phyloP scores from a whole-genome alignment of 192 early-diverging fungal genomes.

The Umbelopsis ramanniana region DNA sequence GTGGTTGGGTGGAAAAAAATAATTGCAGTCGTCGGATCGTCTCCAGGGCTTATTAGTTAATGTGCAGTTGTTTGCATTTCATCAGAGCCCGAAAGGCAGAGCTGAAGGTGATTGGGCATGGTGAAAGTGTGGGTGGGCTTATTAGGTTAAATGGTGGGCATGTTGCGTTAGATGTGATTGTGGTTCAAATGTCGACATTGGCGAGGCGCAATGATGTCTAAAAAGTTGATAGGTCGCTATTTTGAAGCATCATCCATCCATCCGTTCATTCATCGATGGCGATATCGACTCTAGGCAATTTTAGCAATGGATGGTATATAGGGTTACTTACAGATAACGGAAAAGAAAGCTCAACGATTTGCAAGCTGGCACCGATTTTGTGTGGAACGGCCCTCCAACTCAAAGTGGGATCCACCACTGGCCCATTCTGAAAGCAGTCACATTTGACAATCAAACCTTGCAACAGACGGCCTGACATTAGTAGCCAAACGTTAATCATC shows the following conservation, averaged over 20 bases:
- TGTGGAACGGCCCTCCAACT: not conserved
- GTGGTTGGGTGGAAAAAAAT: not conserved
- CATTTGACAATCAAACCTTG: not conserved
- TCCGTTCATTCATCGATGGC: not conserved
- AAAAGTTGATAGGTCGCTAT: not conserved
- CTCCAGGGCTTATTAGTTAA: too few species aligned
- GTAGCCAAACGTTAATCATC: too few species aligned
- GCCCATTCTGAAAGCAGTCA: not conserved
- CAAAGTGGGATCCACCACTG: not conserved
- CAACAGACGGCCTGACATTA: too few species aligned
- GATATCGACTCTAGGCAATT: not conserved
- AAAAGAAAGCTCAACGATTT: constrained; percentile 6
- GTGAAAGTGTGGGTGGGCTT: not conserved
- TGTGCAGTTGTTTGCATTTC: too few species aligned
- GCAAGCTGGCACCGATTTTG: constrained; percentile 9
- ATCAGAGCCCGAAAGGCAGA: not conserved
- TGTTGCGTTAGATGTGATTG: too few species aligned
- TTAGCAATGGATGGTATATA: constrained; percentile 13
- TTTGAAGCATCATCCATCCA: not conserved
- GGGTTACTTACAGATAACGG: constrained; percentile 18
- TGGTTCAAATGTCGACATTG: not conserved
- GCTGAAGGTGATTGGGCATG: not conserved
- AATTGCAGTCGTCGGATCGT: not conserved
- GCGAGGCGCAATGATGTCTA: not conserved
- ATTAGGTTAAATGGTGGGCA: too few species aligned